phyloP scores from a whole-genome alignment of 192 early-diverging fungal genomes.

The Phlyctochytrium planicorne region DNA sequence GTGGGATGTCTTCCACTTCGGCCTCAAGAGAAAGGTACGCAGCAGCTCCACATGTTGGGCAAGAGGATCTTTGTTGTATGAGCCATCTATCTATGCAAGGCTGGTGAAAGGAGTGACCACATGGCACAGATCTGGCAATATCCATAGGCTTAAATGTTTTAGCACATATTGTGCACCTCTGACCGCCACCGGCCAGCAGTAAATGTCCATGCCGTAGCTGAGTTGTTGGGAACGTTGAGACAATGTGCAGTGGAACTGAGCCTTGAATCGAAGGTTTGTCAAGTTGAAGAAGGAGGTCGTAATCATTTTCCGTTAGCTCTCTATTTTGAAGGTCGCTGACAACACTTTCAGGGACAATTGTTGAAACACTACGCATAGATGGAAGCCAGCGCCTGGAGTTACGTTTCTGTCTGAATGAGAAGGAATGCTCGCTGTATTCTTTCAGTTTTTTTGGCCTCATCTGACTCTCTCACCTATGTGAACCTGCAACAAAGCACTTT shows the following conservation, averaged over 20 bases:
- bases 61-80: constrained; percentile 22
- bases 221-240: constrained; percentile 34
- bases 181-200: constrained; percentile 14
- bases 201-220: constrained; percentile 9
- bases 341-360: constrained; percentile 15
- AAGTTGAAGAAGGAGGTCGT: constrained; percentile 30
- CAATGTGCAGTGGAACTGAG: constrained; percentile 40
- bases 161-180: constrained; percentile 28
- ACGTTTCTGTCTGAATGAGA: constrained; percentile 10
- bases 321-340: constrained; percentile 22
- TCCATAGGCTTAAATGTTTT: constrained; percentile 18
- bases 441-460: not conserved
- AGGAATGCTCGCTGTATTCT: constrained; percentile 32
- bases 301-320: constrained; percentile 33
- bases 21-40: constrained; percentile 26
- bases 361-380: constrained; percentile 21
- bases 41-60: constrained; percentile 35
- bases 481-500: constrained; percentile 33
- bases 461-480: constrained; percentile 12
- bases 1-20: not conserved
- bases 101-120: constrained; percentile 42
- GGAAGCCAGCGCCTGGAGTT: not conserved
- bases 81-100: constrained; percentile 43
- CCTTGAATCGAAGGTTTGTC: constrained; percentile 29
- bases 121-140: constrained; percentile 36